phyloP scores from a whole-genome alignment of 106 monocot genomes.

The Allium fistulosum region DNA sequence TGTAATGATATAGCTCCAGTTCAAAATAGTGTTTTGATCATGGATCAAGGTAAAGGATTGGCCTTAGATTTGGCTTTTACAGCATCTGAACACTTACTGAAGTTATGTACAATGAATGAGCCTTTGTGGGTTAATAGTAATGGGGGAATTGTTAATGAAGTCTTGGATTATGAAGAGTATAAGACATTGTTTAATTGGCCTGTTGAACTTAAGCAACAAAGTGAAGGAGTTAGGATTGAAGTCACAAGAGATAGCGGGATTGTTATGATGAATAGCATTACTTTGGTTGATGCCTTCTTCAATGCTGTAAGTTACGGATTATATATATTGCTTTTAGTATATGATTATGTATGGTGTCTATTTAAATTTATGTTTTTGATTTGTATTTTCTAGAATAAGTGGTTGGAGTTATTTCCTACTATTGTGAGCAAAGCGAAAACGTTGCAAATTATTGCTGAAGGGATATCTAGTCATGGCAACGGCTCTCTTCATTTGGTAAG shows the following conservation, averaged over 20 bases:
- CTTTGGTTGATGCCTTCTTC: conserved; percentile 79
- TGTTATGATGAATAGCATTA: conserved; percentile 94
- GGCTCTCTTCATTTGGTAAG: conserved; percentile 86
- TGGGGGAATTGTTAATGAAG: conserved; percentile 13
- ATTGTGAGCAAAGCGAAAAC: conserved; percentile 74
- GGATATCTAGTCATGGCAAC: conserved; percentile 58
- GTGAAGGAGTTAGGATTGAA: conserved; percentile 33
- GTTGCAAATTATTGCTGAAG: conserved; percentile 64
- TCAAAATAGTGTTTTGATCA: conserved; percentile 14
- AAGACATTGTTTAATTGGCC: conserved; percentile 61
- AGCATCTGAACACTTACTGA: conserved; percentile 46
- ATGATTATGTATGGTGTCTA: neutral
- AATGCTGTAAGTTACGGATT: conserved; percentile 50
- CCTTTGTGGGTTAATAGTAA: conserved; percentile 52
- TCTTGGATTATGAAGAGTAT: conserved; percentile 56
- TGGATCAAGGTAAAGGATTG: conserved; percentile 55
- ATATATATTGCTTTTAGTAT: neutral
- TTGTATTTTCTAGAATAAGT: conserved; percentile 63
- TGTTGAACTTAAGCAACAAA: conserved; percentile 29
- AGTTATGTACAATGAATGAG: conserved; percentile 45
- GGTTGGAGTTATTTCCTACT: conserved; percentile 90
- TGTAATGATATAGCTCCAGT: conserved; percentile 30
- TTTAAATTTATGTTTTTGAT: neutral
- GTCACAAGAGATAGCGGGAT: conserved; percentile 59
- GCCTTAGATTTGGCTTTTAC: conserved; percentile 70